Conservation (phyloP, 2,329 filamentous ascomycete genomes). For the Colletotrichum tropicicola region DNA sequence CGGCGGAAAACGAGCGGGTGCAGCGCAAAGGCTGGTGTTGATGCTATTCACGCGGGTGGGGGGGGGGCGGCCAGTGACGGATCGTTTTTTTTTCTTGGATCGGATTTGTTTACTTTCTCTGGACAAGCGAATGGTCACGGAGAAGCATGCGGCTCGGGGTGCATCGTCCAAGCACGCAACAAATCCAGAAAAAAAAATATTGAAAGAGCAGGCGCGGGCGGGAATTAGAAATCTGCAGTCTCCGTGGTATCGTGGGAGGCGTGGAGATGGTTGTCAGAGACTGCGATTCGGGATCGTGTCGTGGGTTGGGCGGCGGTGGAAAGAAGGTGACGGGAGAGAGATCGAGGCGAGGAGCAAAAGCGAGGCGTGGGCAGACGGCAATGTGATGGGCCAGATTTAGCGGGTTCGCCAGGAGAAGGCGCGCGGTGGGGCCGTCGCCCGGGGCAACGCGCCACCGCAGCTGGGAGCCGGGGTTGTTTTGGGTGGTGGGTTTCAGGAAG, state of each 20-base stretch:
- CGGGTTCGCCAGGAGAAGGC: constrained; percentile 2
- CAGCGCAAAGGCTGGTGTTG: constrained; percentile 23
- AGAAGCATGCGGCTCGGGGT: constrained; percentile 4
- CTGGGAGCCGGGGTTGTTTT: neutral
- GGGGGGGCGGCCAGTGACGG: neutral
- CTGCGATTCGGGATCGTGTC: constrained; percentile 16
- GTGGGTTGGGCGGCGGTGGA: constrained; percentile 3
- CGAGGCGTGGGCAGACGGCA: neutral
- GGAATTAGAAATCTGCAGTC: constrained; percentile 8
- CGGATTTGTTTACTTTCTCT: constrained; percentile 22
- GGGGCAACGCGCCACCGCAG: constrained; percentile 14
- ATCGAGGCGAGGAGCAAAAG: neutral
- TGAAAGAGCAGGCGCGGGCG: neutral
- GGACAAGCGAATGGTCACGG: constrained; percentile 20
- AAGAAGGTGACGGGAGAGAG: neutral
- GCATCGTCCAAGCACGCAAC: constrained; percentile 20
- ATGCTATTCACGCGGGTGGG: constrained; percentile 27
- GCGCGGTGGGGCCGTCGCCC: constrained; percentile 20
- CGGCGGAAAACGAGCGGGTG: constrained; percentile 12
- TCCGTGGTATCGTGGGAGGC: constrained; percentile 13
- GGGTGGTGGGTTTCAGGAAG: constrained; percentile 26
- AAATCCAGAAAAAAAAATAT: neutral
- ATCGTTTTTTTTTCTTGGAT: constrained; percentile 7
- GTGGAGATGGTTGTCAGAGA: constrained; percentile 21
- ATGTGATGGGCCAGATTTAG: constrained; percentile 17